These are phyloP conservation scores for Plasmodium coatneyi DNA, from an alignment of 169 alveolate species.

Conservation along the genomic window DNA sequence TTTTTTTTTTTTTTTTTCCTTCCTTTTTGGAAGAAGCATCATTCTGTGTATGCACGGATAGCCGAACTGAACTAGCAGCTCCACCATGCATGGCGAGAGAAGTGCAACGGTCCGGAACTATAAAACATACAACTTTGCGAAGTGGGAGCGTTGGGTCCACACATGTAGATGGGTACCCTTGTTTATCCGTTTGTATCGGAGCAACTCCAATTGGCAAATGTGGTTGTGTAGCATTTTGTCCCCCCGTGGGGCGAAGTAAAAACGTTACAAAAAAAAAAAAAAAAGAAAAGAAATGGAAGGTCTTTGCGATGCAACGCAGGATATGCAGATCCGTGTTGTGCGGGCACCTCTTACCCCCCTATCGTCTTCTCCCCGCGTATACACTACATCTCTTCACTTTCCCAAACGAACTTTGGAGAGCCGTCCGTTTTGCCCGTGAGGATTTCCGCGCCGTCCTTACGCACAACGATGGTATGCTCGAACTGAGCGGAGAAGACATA, in stretches of 20 bases:
- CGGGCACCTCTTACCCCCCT: background rate
- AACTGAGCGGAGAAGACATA: constrained; percentile 79
- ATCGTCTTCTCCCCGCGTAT: too few relatives aligned
- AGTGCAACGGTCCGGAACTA: background rate
- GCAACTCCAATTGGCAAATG: background rate
- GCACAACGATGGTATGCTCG: constrained; percentile 82
- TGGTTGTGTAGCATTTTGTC: background rate
- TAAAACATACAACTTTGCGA: background rate
- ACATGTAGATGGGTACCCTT: background rate
- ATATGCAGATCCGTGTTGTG: background rate
- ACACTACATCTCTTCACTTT: background rate
- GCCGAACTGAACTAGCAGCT: background rate
- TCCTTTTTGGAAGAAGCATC: background rate
- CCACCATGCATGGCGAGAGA: background rate
- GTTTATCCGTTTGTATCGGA: background rate
- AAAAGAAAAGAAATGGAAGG: background rate
- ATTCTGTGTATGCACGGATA: background rate
- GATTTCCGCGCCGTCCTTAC: constrained; percentile 77
- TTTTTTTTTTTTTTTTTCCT: background rate
- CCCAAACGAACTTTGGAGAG: constrained; percentile 51
- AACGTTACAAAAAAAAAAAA: background rate
- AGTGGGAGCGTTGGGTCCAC: background rate
- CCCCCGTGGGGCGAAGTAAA: background rate
- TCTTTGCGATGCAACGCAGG: background rate
- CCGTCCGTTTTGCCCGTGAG: constrained; percentile 70